These are phyloP conservation scores for Neocallimastix lanati DNA, from an alignment of 192 early-diverging fungal genomes.

Conservation along the genomic window DNA sequence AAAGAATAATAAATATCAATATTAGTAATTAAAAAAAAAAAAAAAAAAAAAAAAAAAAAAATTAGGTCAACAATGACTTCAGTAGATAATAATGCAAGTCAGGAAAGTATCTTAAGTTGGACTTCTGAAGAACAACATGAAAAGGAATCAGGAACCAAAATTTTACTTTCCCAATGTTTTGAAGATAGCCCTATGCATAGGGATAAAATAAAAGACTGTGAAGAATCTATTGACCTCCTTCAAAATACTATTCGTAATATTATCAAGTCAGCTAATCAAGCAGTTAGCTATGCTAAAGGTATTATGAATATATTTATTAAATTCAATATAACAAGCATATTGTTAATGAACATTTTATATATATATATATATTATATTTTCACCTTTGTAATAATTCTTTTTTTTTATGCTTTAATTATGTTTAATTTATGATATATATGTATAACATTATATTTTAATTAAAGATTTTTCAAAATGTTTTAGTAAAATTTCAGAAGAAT, in stretches of 20 bases:
- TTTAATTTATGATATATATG: too few relatives aligned
- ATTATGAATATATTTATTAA: too few relatives aligned
- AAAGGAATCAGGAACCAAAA: background rate
- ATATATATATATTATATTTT: too few relatives aligned
- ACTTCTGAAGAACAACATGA: background rate
- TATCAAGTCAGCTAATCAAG: background rate
- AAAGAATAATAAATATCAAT: too few relatives aligned
- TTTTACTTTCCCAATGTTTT: background rate
- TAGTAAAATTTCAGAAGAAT: background rate
- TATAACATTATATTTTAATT: too few relatives aligned
- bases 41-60: background rate
- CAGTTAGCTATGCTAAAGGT: background rate
- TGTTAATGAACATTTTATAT: too few relatives aligned
- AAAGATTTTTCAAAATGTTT: background rate
- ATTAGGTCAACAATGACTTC: background rate
- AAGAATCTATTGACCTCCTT: background rate
- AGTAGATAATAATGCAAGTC: background rate
- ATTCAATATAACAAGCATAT: too few relatives aligned
- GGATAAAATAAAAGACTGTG: background rate
- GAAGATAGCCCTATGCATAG: background rate
- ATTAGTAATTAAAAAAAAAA: background rate
- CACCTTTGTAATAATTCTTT: too few relatives aligned
- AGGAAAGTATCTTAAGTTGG: background rate
- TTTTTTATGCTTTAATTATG: too few relatives aligned
- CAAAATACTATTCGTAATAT: background rate